A percentile compares a stretch with the other conserved stretches of the same genome.
Evolutionary conservation across 1,284 basidiomycete genomes (phyloP).

Genomic region (Puccinia coronata): DNA sequence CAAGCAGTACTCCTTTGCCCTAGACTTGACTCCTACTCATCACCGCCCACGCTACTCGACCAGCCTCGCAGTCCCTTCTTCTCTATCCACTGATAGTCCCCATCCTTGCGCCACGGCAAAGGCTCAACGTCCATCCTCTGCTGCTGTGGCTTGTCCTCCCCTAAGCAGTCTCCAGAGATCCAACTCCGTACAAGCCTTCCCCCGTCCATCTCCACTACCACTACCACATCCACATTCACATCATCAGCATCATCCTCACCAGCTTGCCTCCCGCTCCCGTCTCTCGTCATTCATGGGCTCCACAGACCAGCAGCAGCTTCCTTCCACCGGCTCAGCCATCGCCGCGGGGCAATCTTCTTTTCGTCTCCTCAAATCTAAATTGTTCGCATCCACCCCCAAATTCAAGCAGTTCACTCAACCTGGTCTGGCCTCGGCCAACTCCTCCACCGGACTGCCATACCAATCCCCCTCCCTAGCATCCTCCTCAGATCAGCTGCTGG

Average conservation of each 20-base stretch:
- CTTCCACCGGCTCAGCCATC: neutral
- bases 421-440: neutral
- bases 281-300: neutral
- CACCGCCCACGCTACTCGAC: neutral
- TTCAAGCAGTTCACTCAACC: neutral
- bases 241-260: neutral
- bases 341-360: neutral
- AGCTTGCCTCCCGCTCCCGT: neutral
- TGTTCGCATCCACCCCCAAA: constrained; percentile 14
- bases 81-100: too few species aligned
- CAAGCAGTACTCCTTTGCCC: constrained; percentile 6
- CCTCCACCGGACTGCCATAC: neutral
- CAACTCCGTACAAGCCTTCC: neutral
- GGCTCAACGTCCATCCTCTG: neutral
- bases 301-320: neutral
- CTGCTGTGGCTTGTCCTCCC: too few species aligned
- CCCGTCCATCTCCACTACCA: too few species aligned
- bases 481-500: neutral
- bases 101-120: too few species aligned
- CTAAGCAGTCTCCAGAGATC: constrained; percentile 7
- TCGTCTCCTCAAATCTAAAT: constrained; percentile 9
- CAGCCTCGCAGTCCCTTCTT: too few species aligned
- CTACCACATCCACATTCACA: too few species aligned
- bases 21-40: neutral
- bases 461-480: neutral